Conservation (phyloP, 495 filamentous ascomycete genomes). For the Aspergillus asperescens region DNA sequence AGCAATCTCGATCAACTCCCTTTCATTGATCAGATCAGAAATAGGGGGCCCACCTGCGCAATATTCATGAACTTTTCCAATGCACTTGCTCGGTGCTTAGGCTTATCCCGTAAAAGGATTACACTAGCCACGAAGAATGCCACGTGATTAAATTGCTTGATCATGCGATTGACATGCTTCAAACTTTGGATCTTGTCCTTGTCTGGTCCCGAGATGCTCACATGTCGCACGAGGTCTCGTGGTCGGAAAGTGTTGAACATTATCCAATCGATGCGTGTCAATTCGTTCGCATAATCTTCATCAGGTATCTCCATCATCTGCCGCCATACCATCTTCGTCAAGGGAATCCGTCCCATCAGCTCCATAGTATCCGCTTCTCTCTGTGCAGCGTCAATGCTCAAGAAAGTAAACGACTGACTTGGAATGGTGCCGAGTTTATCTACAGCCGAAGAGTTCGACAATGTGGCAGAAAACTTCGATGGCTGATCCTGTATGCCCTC, state of each 20-base stretch:
- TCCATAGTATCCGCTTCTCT: constrained; percentile 62
- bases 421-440: constrained; percentile 36
- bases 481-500: constrained; percentile 36
- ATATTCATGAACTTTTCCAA: constrained; percentile 93
- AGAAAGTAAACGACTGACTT: constrained; percentile 43
- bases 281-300: constrained; percentile 79
- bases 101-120: constrained; percentile 88
- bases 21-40: neutral
- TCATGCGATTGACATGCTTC: constrained; percentile 86
- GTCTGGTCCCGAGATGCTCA: constrained; percentile 62
- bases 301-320: constrained; percentile 74
- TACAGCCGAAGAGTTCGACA: constrained; percentile 37
- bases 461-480: constrained; percentile 38
- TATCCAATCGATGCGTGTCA: constrained; percentile 94
- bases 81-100: constrained; percentile 85
- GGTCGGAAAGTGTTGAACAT: constrained; percentile 96
- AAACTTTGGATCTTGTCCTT: constrained; percentile 76
- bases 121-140: constrained; percentile 88
- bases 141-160: constrained; percentile 92
- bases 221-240: constrained; percentile 86
- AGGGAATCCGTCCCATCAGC: constrained; percentile 50
- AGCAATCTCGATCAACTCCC: neutral
- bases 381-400: constrained; percentile 67
- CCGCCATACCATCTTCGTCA: constrained; percentile 78
- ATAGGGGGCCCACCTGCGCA: constrained; percentile 47